Evolutionary conservation across 192 early-diverging fungal genomes (phyloP).

Genomic region (Podila verticillata): DNA sequence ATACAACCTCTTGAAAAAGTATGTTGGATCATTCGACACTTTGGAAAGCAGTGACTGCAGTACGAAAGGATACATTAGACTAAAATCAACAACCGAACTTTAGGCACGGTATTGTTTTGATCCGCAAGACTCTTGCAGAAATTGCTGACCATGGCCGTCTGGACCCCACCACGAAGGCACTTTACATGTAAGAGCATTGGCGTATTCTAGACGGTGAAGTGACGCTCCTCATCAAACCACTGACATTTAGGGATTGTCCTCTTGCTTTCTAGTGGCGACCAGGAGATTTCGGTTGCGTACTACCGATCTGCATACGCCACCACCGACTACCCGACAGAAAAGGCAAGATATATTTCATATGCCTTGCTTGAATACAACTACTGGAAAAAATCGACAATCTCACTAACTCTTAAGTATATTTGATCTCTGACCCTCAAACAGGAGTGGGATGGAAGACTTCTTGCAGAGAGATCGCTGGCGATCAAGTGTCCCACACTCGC

Average conservation of each 20-base stretch:
- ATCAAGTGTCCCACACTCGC: constrained; percentile 91
- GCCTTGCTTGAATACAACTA: no score
- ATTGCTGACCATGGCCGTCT: constrained; percentile 69
- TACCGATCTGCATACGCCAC: constrained; percentile 93
- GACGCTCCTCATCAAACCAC: no score
- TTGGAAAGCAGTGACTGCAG: not conserved
- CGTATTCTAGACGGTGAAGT: no score
- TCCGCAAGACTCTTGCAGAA: constrained; percentile 76
- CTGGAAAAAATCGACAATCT: not conserved
- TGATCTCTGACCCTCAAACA: constrained; percentile 20
- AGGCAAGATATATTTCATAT: constrained; percentile 50
- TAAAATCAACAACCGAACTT: constrained; percentile 3
- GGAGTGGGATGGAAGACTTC: constrained; percentile 92
- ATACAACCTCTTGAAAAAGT: constrained; percentile 73
- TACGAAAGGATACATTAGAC: not conserved
- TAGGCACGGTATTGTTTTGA: constrained; percentile 68
- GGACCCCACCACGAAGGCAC: constrained; percentile 61
- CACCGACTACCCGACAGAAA: constrained; percentile 81
- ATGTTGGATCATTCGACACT: not conserved
- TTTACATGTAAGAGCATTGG: constrained; percentile 71
- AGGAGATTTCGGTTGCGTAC: constrained; percentile 89
- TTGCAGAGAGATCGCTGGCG: constrained; percentile 82
- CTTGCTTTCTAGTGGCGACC: constrained; percentile 58
- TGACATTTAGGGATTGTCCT: not conserved
- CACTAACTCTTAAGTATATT: not conserved